Percentiles rank a stretch among this genome's conserved stretches.
Evolutionary conservation across 2,329 filamentous ascomycete species (phyloP).

Genomic region (Ploettnerulaceae sp.): DNA sequence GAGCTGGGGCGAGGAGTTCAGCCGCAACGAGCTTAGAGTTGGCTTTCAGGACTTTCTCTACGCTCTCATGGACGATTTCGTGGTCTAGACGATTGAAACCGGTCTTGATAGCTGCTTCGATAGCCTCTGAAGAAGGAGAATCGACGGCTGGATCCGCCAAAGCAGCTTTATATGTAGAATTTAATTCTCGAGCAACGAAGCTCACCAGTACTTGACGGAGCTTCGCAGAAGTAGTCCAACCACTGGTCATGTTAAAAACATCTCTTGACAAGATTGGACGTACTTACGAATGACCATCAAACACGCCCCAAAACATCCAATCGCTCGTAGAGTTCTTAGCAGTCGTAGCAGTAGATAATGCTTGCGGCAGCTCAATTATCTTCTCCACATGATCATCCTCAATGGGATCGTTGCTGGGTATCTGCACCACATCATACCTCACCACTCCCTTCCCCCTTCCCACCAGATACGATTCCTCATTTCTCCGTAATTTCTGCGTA

Average conservation of each 20-base stretch:
- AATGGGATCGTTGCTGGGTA: conserved; percentile 95
- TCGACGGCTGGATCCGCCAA: conserved; percentile 48
- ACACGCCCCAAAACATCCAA: conserved; percentile 99
- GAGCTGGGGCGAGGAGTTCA: conserved; percentile 83
- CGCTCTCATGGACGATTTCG: conserved; percentile 91
- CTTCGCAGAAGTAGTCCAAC: conserved; percentile 97
- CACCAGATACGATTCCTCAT: conserved; percentile 88
- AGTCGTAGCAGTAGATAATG: conserved; percentile 39
- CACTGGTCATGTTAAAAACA: conserved; percentile 47
- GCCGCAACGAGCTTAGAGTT: conserved; percentile 88
- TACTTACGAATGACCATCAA: conserved; percentile 88
- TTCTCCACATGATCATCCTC: conserved; percentile 98
- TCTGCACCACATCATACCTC: conserved; percentile 89
- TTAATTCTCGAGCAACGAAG: conserved; percentile 89
- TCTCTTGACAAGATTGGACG: background rate
- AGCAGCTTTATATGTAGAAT: conserved; percentile 80
- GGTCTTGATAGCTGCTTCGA: conserved; percentile 87
- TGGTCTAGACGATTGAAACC: conserved; percentile 86
- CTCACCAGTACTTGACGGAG: conserved; percentile 87
- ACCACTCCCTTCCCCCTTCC: conserved; percentile 87
- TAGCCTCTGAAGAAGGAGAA: conserved; percentile 70
- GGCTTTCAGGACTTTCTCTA: conserved; percentile 82
- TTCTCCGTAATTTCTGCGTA: conserved; percentile 79
- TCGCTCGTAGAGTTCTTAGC: conserved; percentile 58
- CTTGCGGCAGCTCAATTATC: conserved; percentile 81